phyloP scores from a whole-genome alignment of 2,329 filamentous ascomycete species.

The Lachnellula arida region DNA sequence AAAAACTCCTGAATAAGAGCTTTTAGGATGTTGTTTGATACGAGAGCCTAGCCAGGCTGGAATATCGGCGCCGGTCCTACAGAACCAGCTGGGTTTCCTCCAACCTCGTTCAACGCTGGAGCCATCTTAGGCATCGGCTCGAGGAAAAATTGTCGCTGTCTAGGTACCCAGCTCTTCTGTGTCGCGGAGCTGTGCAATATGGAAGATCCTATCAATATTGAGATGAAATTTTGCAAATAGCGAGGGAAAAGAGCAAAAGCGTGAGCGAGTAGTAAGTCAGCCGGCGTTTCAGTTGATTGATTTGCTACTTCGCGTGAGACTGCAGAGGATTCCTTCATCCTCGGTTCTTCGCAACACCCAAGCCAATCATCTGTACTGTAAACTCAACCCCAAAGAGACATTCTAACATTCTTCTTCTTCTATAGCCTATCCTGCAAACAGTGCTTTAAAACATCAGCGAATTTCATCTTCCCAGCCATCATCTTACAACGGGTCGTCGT shows the following conservation, averaged over 20 bases:
- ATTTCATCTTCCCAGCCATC: background rate
- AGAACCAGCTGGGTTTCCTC: background rate
- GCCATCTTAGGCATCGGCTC: background rate
- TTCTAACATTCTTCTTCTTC: too few species aligned
- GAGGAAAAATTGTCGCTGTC: background rate
- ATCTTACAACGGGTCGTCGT: background rate
- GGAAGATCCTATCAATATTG: background rate
- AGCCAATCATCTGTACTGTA: too few species aligned
- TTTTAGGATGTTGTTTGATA: too few species aligned
- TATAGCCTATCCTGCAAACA: background rate
- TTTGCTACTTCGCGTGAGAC: too few species aligned
- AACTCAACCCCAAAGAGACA: too few species aligned
- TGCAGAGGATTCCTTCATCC: too few species aligned
- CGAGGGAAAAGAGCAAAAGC: background rate
- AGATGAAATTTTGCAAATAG: background rate
- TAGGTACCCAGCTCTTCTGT: background rate
- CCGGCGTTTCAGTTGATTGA: too few species aligned
- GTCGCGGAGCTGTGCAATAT: background rate
- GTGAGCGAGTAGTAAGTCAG: background rate
- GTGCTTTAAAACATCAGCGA: background rate
- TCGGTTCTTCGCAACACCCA: too few species aligned
- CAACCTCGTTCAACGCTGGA: background rate
- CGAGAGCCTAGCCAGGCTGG: too few species aligned
- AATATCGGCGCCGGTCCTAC: background rate
- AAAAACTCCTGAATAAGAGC: too few species aligned